Conservation (phyloP, 371 early-diverging fungal genomes). For the Mucor circinelloides region DNA sequence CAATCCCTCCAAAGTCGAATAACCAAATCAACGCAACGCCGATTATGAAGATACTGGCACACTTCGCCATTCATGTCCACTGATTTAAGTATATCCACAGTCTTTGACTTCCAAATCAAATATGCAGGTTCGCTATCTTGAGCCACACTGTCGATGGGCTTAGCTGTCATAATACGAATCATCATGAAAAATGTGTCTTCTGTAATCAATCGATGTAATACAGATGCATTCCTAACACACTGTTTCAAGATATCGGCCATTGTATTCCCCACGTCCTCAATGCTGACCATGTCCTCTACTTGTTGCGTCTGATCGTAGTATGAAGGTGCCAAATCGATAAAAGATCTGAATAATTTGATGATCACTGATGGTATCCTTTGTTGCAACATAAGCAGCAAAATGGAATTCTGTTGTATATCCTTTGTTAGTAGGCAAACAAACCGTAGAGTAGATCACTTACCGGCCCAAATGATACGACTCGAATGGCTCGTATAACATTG, state of each 20-base stretch:
- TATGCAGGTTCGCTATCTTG: constrained; percentile 22
- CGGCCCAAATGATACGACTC: constrained; percentile 44
- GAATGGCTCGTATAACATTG: constrained; percentile 39
- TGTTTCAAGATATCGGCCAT: constrained; percentile 40
- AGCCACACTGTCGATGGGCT: constrained; percentile 15
- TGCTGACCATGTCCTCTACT: constrained; percentile 23
- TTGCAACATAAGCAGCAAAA: constrained; percentile 42
- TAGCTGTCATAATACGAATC: constrained; percentile 40
- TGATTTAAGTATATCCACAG: constrained; percentile 29
- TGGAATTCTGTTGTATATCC: constrained; percentile 22
- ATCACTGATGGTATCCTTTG: constrained; percentile 51
- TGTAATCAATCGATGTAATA: constrained; percentile 38
- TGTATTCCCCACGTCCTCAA: constrained; percentile 31
- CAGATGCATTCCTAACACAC: constrained; percentile 37
- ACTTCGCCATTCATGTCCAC: constrained; percentile 37
- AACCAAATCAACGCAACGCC: constrained; percentile 28
- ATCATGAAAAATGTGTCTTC: constrained; percentile 53
- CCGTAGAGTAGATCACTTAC: constrained; percentile 22
- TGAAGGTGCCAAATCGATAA: constrained; percentile 40
- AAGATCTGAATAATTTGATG: constrained; percentile 50
- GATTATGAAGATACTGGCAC: constrained; percentile 38
- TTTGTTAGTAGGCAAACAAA: not conserved
- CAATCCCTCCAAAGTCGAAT: constrained; percentile 36
- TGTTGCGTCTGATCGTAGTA: constrained; percentile 18
- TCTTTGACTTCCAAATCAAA: constrained; percentile 41